phyloP scores from a whole-genome alignment of 257 asterid species.

The Salvia hispanica region DNA sequence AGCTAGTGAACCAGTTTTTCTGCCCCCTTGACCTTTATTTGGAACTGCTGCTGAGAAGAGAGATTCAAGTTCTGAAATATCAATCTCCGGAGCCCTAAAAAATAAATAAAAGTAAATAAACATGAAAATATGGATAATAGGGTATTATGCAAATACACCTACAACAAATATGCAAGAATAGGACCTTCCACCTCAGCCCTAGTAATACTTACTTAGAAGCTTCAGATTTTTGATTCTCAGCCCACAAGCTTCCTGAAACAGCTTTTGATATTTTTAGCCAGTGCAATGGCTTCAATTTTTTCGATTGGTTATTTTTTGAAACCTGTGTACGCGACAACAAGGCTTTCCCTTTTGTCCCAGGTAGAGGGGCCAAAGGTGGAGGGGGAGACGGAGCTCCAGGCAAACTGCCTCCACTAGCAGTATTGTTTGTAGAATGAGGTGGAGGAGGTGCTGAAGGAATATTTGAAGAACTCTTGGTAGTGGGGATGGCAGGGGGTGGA shows the following conservation, averaged over 20 bases:
- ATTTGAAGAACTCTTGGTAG: conserved; percentile 18
- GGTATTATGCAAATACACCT: conserved; percentile 21
- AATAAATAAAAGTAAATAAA: conserved; percentile 19
- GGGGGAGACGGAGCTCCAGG: conserved; percentile 73
- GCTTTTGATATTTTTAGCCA: conserved; percentile 93
- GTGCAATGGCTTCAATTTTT: conserved; percentile 88
- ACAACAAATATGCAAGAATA: conserved; percentile 13
- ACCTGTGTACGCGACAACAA: conserved; percentile 55
- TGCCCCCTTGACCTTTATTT: conserved; percentile 54
- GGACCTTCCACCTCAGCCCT: conserved; percentile 24
- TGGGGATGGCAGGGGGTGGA: conserved; percentile 19
- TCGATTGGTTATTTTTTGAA: conserved; percentile 59
- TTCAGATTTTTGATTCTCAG: conserved; percentile 87
- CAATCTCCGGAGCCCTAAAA: conserved; percentile 92
- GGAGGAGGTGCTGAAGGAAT: conserved; percentile 78
- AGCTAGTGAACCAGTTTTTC: conserved; percentile 61
- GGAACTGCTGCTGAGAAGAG: conserved; percentile 87
- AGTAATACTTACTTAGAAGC: conserved; percentile 65
- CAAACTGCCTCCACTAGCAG: conserved; percentile 28
- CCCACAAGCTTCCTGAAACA: conserved; percentile 98
- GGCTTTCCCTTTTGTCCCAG: conserved; percentile 60
- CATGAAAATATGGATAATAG: conserved; percentile 23
- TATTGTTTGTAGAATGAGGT: conserved; percentile 10
- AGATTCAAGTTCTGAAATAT: conserved; percentile 86
- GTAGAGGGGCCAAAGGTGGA: conserved; percentile 72